A percentile compares a stretch with the other conserved stretches of the same genome.
Evolutionary conservation across 148 eudicot genomes (phyloP).

Genomic region (Silene conica): DNA sequence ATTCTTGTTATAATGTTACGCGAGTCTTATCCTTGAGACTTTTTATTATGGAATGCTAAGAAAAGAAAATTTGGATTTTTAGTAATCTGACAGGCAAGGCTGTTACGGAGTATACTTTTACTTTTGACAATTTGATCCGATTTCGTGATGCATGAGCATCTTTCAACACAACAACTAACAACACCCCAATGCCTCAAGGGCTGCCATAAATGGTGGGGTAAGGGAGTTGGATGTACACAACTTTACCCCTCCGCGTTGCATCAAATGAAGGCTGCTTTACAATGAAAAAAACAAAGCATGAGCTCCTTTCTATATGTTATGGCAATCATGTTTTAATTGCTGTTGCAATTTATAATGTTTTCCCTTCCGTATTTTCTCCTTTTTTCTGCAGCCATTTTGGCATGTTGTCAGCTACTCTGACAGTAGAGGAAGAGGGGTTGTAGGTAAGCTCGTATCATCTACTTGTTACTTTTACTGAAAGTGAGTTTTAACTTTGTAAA

Average conservation of each 20-base stretch:
- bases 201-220: no score
- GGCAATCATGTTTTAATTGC: background rate
- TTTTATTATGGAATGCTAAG: background rate
- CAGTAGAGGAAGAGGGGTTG: constrained; percentile 81
- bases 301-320: constrained; percentile 2
- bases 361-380: background rate
- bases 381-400: constrained; percentile 70
- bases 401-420: constrained; percentile 49
- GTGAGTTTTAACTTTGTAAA: background rate
- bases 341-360: background rate
- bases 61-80: background rate
- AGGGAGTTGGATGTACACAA: no score
- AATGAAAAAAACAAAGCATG: no score
- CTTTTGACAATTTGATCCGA: background rate
- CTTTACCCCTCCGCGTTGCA: no score
- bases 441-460: constrained; percentile 37
- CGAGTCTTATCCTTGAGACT: background rate
- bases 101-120: background rate
- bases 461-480: background rate
- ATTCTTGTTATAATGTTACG: background rate
- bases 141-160: background rate
- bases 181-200: no score
- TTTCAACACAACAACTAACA: no score
- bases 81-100: background rate
- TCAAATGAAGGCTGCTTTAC: no score